phyloP scores from a whole-genome alignment of 2,329 filamentous ascomycete genomes.

The Penicillium sp. region DNA sequence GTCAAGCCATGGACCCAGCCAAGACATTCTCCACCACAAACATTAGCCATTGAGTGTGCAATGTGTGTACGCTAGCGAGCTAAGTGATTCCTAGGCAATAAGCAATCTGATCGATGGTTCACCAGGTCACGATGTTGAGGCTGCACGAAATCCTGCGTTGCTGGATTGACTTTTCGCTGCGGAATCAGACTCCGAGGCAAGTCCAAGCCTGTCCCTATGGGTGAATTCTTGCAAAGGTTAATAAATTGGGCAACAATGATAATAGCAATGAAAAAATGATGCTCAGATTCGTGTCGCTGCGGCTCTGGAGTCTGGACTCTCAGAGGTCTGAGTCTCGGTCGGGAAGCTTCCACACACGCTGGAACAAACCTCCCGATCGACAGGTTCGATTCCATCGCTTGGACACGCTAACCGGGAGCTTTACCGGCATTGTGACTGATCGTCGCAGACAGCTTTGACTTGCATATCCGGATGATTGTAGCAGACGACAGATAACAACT shows the following conservation, averaged over 20 bases:
- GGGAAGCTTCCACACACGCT: neutral
- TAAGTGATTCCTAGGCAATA: neutral
- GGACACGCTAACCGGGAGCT: neutral
- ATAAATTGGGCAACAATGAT: neutral
- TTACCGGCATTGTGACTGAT: slow-evolving; percentile 19
- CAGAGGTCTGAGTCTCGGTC: neutral
- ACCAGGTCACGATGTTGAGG: neutral
- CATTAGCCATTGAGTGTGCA: neutral
- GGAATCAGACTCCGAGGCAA: slow-evolving; percentile 1
- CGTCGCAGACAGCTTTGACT: slow-evolving; percentile 11
- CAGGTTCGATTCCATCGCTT: neutral
- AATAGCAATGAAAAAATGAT: too few species aligned
- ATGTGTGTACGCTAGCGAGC: slow-evolving; percentile 2
- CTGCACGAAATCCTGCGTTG: neutral
- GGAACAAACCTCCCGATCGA: neutral
- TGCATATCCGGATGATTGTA: slow-evolving; percentile 16
- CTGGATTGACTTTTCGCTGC: neutral
- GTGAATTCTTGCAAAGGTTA: neutral
- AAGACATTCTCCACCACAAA: neutral
- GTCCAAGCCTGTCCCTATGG: neutral
- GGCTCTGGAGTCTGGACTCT: neutral
- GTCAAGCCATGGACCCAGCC: slow-evolving; percentile 9
- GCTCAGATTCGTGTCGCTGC: neutral
- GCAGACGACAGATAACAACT: slow-evolving; percentile 5
- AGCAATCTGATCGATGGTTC: neutral